phyloP scores from a whole-genome alignment of 2,329 filamentous ascomycete genomes.

The Ophiostoma perfectum region DNA sequence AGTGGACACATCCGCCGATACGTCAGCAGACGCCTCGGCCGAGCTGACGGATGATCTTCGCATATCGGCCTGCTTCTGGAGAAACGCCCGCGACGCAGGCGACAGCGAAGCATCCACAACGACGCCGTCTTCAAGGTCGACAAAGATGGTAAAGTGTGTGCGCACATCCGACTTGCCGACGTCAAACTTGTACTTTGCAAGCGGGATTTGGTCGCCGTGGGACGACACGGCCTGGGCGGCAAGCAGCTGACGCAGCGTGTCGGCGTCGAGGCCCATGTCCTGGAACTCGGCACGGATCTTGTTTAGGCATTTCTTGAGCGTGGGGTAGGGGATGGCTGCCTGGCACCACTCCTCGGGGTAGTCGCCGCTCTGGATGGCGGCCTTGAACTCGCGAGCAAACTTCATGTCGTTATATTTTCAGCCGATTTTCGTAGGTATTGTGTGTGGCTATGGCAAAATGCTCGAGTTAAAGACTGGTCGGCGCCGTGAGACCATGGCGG shows the following conservation, averaged over 20 bases:
- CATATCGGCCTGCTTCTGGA: conserved; percentile 51
- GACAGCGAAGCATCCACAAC: conserved; percentile 64
- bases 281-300: conserved; percentile 67
- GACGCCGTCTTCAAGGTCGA: conserved; percentile 61
- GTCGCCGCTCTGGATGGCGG: conserved; percentile 51
- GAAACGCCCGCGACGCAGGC: conserved; percentile 56
- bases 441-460: background rate
- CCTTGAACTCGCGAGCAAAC: conserved; percentile 74
- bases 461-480: background rate
- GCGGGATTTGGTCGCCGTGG: conserved; percentile 29
- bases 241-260: conserved; percentile 63
- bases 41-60: conserved; percentile 15
- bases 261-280: conserved; percentile 64
- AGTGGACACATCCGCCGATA: background rate
- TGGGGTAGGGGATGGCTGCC: conserved; percentile 73
- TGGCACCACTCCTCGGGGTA: conserved; percentile 70
- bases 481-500: conserved; percentile 1
- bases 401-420: conserved; percentile 56
- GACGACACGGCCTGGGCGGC: conserved; percentile 42
- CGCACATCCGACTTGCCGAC: conserved; percentile 41
- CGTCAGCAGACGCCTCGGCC: background rate
- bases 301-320: conserved; percentile 86
- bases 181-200: conserved; percentile 49
- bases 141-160: conserved; percentile 64
- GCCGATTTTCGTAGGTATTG: background rate